Conservation (phyloP, 192 early-diverging fungal species). For the Dispira parvispora region DNA sequence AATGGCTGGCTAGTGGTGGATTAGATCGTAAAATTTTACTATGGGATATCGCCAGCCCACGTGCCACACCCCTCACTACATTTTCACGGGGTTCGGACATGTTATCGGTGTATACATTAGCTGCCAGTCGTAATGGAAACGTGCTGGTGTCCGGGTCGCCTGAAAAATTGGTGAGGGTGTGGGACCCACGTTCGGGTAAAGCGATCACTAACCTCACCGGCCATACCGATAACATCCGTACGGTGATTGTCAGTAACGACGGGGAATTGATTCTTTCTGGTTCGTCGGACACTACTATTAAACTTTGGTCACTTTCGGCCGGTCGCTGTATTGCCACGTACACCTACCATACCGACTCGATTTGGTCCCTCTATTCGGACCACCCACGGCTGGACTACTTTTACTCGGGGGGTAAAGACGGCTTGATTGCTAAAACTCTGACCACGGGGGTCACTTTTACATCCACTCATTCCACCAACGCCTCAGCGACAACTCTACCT, state of each 20-base stretch:
- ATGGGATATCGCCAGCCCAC: conserved; percentile 70
- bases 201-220: conserved; percentile 65
- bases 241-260: conserved; percentile 70
- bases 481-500: not conserved
- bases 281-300: conserved; percentile 89
- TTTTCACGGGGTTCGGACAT: conserved; percentile 20
- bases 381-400: conserved; percentile 79
- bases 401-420: conserved; percentile 85
- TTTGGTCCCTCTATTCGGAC: conserved; percentile 79
- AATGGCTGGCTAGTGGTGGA: conserved; percentile 80
- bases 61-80: conserved; percentile 25
- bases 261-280: conserved; percentile 76
- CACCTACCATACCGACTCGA: conserved; percentile 69
- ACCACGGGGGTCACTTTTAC: conserved; percentile 27
- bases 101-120: conserved; percentile 77
- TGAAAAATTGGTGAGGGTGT: conserved; percentile 79
- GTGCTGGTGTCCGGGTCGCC: conserved; percentile 82
- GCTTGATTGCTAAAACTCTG: conserved; percentile 71
- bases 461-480: conserved; percentile 5
- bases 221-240: conserved; percentile 92
- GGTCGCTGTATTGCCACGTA: conserved; percentile 80
- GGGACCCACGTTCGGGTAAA: conserved; percentile 67
- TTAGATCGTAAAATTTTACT: conserved; percentile 73
- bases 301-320: conserved; percentile 86
- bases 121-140: conserved; percentile 57